Base-by-base conservation (phyloP, 1,284 basidiomycete genomes). In the Bjerkandera adusta region DNA sequence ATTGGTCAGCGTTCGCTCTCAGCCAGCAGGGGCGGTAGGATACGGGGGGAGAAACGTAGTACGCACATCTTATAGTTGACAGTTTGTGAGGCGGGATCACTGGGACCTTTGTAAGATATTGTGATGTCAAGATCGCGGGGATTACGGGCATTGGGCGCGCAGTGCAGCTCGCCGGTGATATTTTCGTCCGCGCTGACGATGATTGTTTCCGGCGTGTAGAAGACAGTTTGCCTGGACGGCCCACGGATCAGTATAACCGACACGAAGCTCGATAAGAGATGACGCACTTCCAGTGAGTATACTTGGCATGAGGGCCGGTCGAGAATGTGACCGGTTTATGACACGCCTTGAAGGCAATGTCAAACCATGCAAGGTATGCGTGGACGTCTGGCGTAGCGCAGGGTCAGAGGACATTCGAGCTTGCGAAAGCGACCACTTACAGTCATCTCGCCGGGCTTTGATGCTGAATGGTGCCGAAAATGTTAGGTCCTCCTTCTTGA, bases 291-390 rank as follows among this genome's bases (percentile, higher is more conserved):
- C 92, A 95, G 70, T 96, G 93, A 15, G 94, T 97, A 76, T 97
- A 96, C 69, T 92, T 90, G 44, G 93, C 90, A 59, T 97, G 94
- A 8, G 94, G 95, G 18, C 94, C 95, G 15, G 94, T 97, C 42
- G 90, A 93, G 71, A 97, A 97, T 61, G 85, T 85, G 55, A 97
- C 86, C 58, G 92, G 92, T 70, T 95, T 98, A 76, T 99, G 97
- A 64, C 91, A 94, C 49, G 41, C 49, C 25, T 92, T 87, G 71
- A 99, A 99, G 39, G 84, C 79, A 61, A 97, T 90, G 68, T 99
- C 97, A 70, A 99, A 99, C 97, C 97, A 99, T 30, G 94, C 95
- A 45, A 99, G 83, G 83, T 98, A 97, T n/a, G 97, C 97, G 64
- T 99, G 97, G 15, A 96, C 79, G 65, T 93, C 93, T 96, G 56